These are phyloP conservation scores for Gracilaria vermiculophylla DNA, from an alignment of 23 red algal species.

Conservation along the genomic window DNA sequence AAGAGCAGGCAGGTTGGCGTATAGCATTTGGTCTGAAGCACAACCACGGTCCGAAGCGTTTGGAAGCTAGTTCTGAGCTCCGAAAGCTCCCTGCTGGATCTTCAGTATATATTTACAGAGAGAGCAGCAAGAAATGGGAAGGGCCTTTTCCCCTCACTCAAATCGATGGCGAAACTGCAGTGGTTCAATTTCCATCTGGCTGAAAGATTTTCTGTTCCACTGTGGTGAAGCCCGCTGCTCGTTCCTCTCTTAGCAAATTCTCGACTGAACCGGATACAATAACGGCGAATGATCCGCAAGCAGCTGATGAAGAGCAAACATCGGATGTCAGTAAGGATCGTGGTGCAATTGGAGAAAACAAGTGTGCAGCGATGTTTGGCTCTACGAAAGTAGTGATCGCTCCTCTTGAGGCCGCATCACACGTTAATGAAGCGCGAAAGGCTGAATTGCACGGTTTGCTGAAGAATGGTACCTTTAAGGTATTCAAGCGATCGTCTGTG, in stretches of 20 bases:
- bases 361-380: too few species aligned
- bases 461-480: slow-evolving; percentile 17
- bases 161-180: slow-evolving; percentile 39
- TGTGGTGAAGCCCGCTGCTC: too few species aligned
- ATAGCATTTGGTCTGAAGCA: slow-evolving; percentile 22
- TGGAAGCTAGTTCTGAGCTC: neutral
- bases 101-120: slow-evolving; percentile 8
- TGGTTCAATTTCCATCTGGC: neutral
- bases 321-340: too few species aligned
- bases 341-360: too few species aligned
- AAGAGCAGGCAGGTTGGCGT: neutral
- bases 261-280: too few species aligned
- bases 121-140: neutral
- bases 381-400: too few species aligned
- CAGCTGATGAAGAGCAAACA: too few species aligned
- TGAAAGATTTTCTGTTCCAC: slow-evolving; percentile 24
- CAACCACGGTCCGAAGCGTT: neutral
- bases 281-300: too few species aligned
- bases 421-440: too few species aligned
- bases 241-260: too few species aligned
- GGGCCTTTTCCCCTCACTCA: slow-evolving; percentile 28
- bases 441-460: slow-evolving; percentile 1
- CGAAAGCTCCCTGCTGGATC: neutral
- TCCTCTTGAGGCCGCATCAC: too few species aligned
- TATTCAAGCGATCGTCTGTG: neutral